phyloP scores from a whole-genome alignment of 2,329 filamentous ascomycete genomes.

The Fusarium solani-melongenae region DNA sequence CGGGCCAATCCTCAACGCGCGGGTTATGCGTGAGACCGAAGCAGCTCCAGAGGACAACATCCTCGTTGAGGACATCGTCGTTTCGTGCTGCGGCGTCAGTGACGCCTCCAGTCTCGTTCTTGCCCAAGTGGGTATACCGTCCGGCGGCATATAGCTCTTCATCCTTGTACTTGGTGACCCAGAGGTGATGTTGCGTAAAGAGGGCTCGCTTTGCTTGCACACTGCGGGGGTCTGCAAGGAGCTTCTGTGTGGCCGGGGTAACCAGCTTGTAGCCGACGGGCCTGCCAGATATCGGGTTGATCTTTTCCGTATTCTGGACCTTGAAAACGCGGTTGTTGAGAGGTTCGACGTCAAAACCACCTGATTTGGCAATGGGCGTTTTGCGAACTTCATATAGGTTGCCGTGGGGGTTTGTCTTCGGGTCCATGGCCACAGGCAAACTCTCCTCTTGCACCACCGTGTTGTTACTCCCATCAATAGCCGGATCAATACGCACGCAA shows the following conservation, averaged over 20 bases:
- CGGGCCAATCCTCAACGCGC: slow-evolving; percentile 74
- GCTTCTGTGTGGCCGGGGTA: slow-evolving; percentile 51
- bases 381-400: slow-evolving; percentile 56
- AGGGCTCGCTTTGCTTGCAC: slow-evolving; percentile 54
- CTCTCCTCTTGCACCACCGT: slow-evolving; percentile 59
- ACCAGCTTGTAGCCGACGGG: slow-evolving; percentile 62
- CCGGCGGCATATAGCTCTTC: slow-evolving; percentile 59
- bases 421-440: slow-evolving; percentile 55
- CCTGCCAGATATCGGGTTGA: slow-evolving; percentile 57
- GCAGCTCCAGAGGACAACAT: slow-evolving; percentile 68
- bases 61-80: slow-evolving; percentile 61
- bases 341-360: slow-evolving; percentile 61
- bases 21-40: slow-evolving; percentile 74
- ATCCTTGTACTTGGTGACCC: slow-evolving; percentile 59
- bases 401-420: slow-evolving; percentile 60
- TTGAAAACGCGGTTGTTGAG: slow-evolving; percentile 62
- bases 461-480: slow-evolving; percentile 70
- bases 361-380: slow-evolving; percentile 57
- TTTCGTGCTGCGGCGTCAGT: slow-evolving; percentile 54
- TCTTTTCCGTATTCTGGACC: slow-evolving; percentile 57
- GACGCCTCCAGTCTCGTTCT: slow-evolving; percentile 45
- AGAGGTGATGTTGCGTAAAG: slow-evolving; percentile 58
- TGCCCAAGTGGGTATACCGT: slow-evolving; percentile 56
- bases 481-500: slow-evolving; percentile 71
- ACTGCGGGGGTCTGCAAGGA: slow-evolving; percentile 54